Evolutionary conservation across 441 rosid genomes (phyloP).

Genomic region (Brassica hybrid): DNA sequence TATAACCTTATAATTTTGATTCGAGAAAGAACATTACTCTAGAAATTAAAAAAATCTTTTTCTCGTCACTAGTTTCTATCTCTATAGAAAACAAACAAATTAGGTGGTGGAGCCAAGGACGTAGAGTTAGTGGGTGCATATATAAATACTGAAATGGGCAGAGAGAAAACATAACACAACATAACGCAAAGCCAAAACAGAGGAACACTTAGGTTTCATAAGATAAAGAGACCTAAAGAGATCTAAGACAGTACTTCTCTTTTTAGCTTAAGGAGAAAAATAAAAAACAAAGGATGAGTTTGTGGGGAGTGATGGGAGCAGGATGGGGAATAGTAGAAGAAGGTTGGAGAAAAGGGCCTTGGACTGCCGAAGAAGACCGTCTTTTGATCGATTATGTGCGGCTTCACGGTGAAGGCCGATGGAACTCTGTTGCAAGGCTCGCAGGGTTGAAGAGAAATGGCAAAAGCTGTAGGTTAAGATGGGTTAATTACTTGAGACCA

Average conservation of each 20-base stretch:
- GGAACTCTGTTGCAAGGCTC: conserved; percentile 92
- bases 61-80: conserved; percentile 40
- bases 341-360: conserved; percentile 96
- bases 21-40: conserved; percentile 35
- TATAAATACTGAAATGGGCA: conserved; percentile 37
- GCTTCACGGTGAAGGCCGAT: conserved; percentile 89
- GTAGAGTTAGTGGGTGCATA: conserved; percentile 40
- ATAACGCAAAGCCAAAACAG: conserved; percentile 36
- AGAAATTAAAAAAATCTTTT: conserved; percentile 35
- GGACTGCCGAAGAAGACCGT: conserved; percentile 95
- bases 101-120: conserved; percentile 39
- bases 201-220: conserved; percentile 32
- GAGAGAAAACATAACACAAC: conserved; percentile 34
- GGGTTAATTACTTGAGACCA: conserved; percentile 97
- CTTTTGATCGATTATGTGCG: conserved; percentile 75
- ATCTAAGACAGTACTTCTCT: conserved; percentile 16
- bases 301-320: conserved; percentile 71
- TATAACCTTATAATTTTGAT: conserved; percentile 30
- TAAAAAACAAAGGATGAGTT: conserved; percentile 26
- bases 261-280: conserved; percentile 1
- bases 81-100: conserved; percentile 28
- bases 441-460: conserved; percentile 95
- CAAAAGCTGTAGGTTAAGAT: conserved; percentile 91
- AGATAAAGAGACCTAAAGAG: conserved; percentile 31
- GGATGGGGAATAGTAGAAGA: conserved; percentile 72